Evolutionary conservation across 2,329 filamentous ascomycete species (phyloP).

Genomic region (Ophiocordyceps polyrhachis-furcata): DNA sequence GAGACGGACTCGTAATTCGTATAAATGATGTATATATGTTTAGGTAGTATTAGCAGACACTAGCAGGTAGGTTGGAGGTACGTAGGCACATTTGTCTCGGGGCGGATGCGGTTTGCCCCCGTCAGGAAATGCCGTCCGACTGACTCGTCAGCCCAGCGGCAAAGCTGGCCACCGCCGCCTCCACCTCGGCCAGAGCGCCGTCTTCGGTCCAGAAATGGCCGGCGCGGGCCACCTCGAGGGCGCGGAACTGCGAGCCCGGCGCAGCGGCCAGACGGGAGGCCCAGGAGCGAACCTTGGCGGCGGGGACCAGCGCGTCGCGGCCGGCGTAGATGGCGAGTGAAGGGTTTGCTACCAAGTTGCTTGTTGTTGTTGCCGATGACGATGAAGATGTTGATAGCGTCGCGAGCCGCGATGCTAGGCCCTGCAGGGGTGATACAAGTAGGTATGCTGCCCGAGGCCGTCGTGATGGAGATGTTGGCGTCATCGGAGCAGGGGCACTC

Average conservation of each 20-base stretch:
- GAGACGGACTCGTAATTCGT: too few species aligned
- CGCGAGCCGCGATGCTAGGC: slow-evolving; percentile 38
- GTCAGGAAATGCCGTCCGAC: neutral
- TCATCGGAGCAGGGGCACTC: neutral
- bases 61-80: too few species aligned
- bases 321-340: slow-evolving; percentile 60
- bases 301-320: slow-evolving; percentile 53
- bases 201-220: slow-evolving; percentile 47
- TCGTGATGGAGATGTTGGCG: neutral
- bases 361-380: slow-evolving; percentile 1
- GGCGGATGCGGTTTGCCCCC: too few species aligned
- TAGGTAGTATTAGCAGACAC: too few species aligned
- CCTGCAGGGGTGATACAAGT: slow-evolving; percentile 48
- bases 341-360: slow-evolving; percentile 36
- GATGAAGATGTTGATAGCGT: slow-evolving; percentile 33
- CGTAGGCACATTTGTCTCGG: too few species aligned
- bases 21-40: too few species aligned
- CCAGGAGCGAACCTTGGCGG: slow-evolving; percentile 49
- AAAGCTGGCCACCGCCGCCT: slow-evolving; percentile 10
- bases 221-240: slow-evolving; percentile 29
- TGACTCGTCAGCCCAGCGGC: slow-evolving; percentile 5
- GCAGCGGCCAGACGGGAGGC: slow-evolving; percentile 25
- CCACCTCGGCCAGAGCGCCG: slow-evolving; percentile 20
- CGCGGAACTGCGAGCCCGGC: slow-evolving; percentile 25
- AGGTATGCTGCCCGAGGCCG: slow-evolving; percentile 33